Percentiles rank a stretch among this genome's conserved stretches.
Conservation (phyloP, 768 basidiomycete species). For the Ramaria sp. region DNA sequence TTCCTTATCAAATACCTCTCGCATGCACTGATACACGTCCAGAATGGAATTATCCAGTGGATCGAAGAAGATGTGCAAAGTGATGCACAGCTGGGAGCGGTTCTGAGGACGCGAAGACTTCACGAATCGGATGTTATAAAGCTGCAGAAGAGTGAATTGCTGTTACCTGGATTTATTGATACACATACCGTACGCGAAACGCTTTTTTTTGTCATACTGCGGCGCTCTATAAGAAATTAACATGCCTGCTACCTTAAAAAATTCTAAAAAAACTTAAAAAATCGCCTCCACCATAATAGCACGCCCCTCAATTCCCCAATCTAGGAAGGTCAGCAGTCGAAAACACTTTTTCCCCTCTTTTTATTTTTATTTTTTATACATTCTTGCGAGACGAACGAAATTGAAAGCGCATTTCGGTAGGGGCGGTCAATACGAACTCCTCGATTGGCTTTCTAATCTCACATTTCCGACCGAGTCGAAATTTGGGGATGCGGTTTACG, state of each 20-base stretch:
- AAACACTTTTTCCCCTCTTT: not conserved
- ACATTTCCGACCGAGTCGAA: conserved; percentile 85
- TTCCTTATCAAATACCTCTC: conserved; percentile 25
- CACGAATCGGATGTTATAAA: conserved; percentile 24
- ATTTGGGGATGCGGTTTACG: conserved; percentile 62
- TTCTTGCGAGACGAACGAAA: no score
- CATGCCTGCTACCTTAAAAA: no score
- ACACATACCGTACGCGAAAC: conserved; percentile 67
- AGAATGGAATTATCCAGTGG: conserved; percentile 57
- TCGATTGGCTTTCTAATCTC: conserved; percentile 77
- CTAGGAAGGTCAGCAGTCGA: conserved; percentile 40
- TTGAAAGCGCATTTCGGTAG: conserved; percentile 23
- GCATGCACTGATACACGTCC: conserved; percentile 43
- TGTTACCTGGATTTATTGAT: conserved; percentile 85
- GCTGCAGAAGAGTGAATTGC: conserved; percentile 39
- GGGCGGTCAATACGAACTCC: conserved; percentile 76
- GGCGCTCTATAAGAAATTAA: no score
- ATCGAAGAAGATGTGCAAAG: conserved; percentile 45
- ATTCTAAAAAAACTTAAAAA: conserved; percentile 18
- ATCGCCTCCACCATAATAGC: conserved; percentile 28
- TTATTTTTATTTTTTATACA: no score
- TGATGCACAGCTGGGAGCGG: conserved; percentile 33
- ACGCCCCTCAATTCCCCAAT: conserved; percentile 74
- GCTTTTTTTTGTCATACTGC: not conserved
- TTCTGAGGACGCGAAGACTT: conserved; percentile 40